Conservation (phyloP, 768 basidiomycete species). For the Trametes punicea region DNA sequence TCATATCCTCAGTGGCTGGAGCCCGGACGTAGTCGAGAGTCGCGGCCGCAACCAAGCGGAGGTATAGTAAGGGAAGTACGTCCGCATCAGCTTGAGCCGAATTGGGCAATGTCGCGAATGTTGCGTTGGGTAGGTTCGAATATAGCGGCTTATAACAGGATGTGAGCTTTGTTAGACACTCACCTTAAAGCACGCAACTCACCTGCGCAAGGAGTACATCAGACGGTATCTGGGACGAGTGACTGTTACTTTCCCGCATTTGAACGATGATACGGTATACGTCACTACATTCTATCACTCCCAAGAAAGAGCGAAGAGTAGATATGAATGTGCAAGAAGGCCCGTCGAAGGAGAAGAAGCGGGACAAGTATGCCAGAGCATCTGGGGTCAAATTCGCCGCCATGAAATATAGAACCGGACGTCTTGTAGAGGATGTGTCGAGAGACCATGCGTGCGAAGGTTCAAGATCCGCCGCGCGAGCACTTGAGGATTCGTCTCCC, state of each 20-base stretch:
- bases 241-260: constrained; percentile 15
- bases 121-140: not conserved
- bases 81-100: not conserved
- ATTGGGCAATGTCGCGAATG: not conserved
- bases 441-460: not conserved
- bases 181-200: constrained; percentile 16
- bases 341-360: not conserved
- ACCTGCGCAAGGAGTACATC: constrained; percentile 25
- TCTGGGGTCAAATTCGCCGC: constrained; percentile 3
- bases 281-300: constrained; percentile 16
- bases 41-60: constrained; percentile 8
- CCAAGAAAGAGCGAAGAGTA: constrained; percentile 6
- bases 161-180: constrained; percentile 15
- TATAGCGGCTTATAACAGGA: constrained; percentile 12
- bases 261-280: constrained; percentile 12
- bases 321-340: not conserved
- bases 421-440: not conserved
- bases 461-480: constrained; percentile 4
- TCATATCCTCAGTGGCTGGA: not conserved
- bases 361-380: constrained; percentile 1
- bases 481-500: constrained; percentile 6
- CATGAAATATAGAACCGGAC: constrained; percentile 3
- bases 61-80: not conserved
- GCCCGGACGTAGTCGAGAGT: not conserved
- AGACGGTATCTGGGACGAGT: constrained; percentile 7